Evolutionary conservation across 176 grass and related monocot genomes (phyloP).

Genomic region (Chrysopogon serrulatus): DNA sequence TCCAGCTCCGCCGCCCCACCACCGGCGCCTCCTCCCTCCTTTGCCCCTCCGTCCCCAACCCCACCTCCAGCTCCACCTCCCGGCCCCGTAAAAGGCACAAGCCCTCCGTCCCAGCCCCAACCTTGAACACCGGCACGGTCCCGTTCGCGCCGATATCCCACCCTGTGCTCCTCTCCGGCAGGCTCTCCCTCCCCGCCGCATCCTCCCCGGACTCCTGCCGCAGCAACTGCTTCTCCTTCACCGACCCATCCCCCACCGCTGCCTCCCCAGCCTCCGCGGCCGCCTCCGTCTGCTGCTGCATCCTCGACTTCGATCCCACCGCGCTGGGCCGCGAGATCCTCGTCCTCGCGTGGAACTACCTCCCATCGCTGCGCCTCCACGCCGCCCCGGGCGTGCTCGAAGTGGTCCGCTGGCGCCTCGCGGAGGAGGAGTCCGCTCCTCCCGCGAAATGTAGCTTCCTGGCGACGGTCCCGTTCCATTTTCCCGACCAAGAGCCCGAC

Average conservation of each 20-base stretch:
- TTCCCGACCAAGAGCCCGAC: not conserved
- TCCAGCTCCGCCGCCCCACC: slow-evolving; percentile 46
- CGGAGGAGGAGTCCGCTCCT: not conserved
- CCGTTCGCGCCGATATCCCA: slow-evolving; percentile 43
- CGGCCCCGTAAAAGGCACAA: slow-evolving; percentile 45
- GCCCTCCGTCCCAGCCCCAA: slow-evolving; percentile 1
- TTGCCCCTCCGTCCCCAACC: not conserved
- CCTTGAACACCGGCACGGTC: slow-evolving; percentile 26
- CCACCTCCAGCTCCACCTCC: not conserved
- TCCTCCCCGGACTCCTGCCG: slow-evolving; percentile 26
- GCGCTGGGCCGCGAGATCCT: slow-evolving; percentile 51
- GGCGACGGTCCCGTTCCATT: not conserved
- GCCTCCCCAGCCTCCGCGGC: not conserved
- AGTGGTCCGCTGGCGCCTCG: slow-evolving; percentile 66
- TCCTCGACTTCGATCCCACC: slow-evolving; percentile 57
- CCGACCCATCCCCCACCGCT: slow-evolving; percentile 32
- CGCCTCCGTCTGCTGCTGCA: slow-evolving; percentile 61
- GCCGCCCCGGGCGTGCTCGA: slow-evolving; percentile 55
- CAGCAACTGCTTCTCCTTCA: slow-evolving; percentile 66
- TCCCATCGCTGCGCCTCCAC: slow-evolving; percentile 38
- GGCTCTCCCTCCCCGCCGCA: slow-evolving; percentile 34
- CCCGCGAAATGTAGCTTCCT: not conserved
- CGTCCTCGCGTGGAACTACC: slow-evolving; percentile 82
- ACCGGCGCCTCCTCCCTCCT: slow-evolving; percentile 50
- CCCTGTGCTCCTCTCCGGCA: slow-evolving; percentile 58